Base-by-base conservation (phyloP, 2,329 filamentous ascomycete genomes). In the Samsoniella hepiali region DNA sequence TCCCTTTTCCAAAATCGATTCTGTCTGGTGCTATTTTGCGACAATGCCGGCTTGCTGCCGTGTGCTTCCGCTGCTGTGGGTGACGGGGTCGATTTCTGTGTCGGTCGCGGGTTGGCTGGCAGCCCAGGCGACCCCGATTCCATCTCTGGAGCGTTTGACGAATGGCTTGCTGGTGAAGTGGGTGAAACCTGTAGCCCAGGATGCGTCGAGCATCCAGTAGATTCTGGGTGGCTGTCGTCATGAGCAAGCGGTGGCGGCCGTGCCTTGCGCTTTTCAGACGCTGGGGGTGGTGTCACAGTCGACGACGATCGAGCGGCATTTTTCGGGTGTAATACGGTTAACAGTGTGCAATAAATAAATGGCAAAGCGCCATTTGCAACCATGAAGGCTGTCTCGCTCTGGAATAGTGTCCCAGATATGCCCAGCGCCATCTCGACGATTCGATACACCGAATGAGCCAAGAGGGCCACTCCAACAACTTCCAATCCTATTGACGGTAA, bases 371-470 rank as follows among this genome's bases (percentile, higher is more conserved):
- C 58, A 34, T 61, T 40, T 1, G 38, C 58, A 2, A 61, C 13
- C 58, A 61, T 61, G 17, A 61, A 61, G 11, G 58, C 58, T 9
- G 29, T 53, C 10, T 61, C 49, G 38, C 58, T 53, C 31, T 61
- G 58, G 15, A 61, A 61, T 4, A 61, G 6, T 8, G 29, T 45
- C 6, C 47, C 58, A 9, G 58, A 54, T 27, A 61, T 2, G 6
- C 58, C 47, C 27, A 45, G 4, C 27, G 47, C 36, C 34, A 61
- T 54, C 29, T 61, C 58, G 36, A 61, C 49, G n/a, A 61, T 61
- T 54, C 58, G 58, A 54, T 61, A 54, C 34, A 54, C 9, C 3
- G 49, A 53, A 34, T 61, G 58, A 9, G 32, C 3, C 27, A 61
- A 15, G 8, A 53, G 49, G 17, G 29, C 15, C 17, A 45, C 49